Conservation (phyloP, 192 early-diverging fungal genomes). For the Thamnidium elegans region DNA sequence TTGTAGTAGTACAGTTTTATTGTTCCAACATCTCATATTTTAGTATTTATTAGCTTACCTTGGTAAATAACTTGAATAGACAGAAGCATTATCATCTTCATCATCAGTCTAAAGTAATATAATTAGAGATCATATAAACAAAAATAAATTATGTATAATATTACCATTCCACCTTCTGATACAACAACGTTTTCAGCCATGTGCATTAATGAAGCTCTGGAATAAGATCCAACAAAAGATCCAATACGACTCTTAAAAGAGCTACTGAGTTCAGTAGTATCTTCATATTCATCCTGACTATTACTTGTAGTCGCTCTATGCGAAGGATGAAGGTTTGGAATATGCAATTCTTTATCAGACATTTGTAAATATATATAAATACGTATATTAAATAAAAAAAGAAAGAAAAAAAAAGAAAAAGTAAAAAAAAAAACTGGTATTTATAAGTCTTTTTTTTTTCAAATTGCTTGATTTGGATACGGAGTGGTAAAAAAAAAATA, state of each 20-base stretch:
- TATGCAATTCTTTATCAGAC: conserved; percentile 7
- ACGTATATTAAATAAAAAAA: conserved; percentile 3
- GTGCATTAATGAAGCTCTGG: conserved; percentile 27
- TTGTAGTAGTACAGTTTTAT: too few relatives aligned
- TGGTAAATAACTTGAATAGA: conserved; percentile 4
- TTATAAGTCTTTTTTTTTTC: conserved; percentile 10
- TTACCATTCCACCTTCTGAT: not conserved
- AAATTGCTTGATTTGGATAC: too few relatives aligned
- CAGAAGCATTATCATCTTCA: not conserved
- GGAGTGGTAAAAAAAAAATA: too few relatives aligned
- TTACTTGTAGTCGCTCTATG: conserved; percentile 13
- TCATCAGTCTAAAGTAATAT: not conserved
- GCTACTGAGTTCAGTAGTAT: not conserved
- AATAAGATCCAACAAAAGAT: conserved; percentile 32
- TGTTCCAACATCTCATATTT: too few relatives aligned
- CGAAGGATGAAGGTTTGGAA: conserved; percentile 28
- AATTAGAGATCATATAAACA: too few relatives aligned
- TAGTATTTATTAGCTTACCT: not conserved
- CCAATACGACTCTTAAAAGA: conserved; percentile 17
- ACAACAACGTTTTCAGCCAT: conserved; percentile 36
- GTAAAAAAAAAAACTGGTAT: not conserved
- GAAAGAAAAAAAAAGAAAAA: conserved; percentile 6
- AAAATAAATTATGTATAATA: too few relatives aligned
- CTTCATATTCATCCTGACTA: conserved; percentile 2
- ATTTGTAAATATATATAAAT: not conserved